Evolutionary conservation across 768 basidiomycete species (phyloP), one percentile per base, ranked within the genome.

Genomic region (Albatrellus ellisii): DNA sequence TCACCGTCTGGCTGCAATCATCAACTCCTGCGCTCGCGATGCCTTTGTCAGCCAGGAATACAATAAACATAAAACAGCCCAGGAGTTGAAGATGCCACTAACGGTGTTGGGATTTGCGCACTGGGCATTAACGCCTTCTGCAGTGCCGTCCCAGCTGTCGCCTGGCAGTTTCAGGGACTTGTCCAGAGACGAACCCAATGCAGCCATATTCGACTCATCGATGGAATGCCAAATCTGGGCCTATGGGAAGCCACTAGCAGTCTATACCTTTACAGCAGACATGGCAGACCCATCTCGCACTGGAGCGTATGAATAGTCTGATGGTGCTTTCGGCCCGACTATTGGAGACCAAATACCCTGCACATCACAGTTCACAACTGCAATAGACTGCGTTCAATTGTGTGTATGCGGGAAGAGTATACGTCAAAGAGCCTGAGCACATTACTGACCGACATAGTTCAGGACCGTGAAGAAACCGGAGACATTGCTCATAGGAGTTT

Each of bases 291-390:
- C 88, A 42, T 74, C 63, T 6, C 58, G 61, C 0, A 67, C 51
- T 26, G 77, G 59, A 0, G 77, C 73, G 56, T 91, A 95, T 1
- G 71, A 66, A 61, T 95, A 80, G 43, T 77, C 64, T 36, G 95
- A 66, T 8, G 92, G 90, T 4, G 94, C 80, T 57, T 88, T 89
- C n/a, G 94, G 77, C 2, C 90, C 90, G 41, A 73, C 68, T 47
- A 75, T 55, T 44, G 63, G 55, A 33, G 68, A 66, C 56, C 69
- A 70, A 10, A 66, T 61, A 9, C 76, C 74, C 52, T 62, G 69
- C 42, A 81, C 59, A 51, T 83, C 81, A 57, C 82, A 84, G 56
- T 75, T 74, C 81, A 84, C 83, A 29, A 80, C 62, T 24, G 47
- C 50, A 47, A 29, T 10, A 15, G 9, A 1, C 2, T 17, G 24